Base-by-base conservation (phyloP, 2,329 filamentous ascomycete genomes). In the Monosporascus sp. region DNA sequence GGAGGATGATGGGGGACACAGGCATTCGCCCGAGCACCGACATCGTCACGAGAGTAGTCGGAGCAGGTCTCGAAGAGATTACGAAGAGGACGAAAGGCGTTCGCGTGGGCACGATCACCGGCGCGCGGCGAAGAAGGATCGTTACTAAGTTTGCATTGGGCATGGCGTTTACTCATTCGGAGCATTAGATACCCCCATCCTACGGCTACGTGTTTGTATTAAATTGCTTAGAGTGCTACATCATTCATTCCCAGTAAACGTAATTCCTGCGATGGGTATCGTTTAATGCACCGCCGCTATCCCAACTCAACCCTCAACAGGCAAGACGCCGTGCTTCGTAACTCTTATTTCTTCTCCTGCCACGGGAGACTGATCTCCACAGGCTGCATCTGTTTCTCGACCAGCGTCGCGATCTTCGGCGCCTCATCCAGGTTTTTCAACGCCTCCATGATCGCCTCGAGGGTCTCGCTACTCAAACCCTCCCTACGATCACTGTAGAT, bases 401-500 rank as follows among this genome's bases (percentile, higher is more conserved):
- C 74, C 68, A 82, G 70, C 39, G 70, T 66, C n/a, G 70, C 74
- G 60, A 91, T 65, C 63, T 78, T 77, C 60, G 74, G 76, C 11
- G 86, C 77, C 43, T 77, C 77, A 43, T 78, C 74, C 56, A 88
- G 58, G 9, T 66, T 70, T 49, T 70, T 73, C 59, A 89, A 66
- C 36, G 75, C 81, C 44, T 70, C 69, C 65, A 80, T 76, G 55
- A 93, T 81, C 25, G 67, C 74, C 49, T 70, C 72, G 39, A 85
- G 76, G 50, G 83, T 81, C 65, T 74, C 78, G 53, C 79, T 72
- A 51, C 76, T 79, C 57, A 90, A 58, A 0, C 88, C 87, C 57
- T 78, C 79, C 50, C 72, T 77, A 17, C 78, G 75, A 60, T 87
- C 78, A 46, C 82, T 85, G 69, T 93, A 94, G 9, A 95, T 70